Evolutionary conservation across 371 early-diverging fungal genomes (phyloP), one percentile per base, ranked within the genome.

Genomic region (Circinella minor): DNA sequence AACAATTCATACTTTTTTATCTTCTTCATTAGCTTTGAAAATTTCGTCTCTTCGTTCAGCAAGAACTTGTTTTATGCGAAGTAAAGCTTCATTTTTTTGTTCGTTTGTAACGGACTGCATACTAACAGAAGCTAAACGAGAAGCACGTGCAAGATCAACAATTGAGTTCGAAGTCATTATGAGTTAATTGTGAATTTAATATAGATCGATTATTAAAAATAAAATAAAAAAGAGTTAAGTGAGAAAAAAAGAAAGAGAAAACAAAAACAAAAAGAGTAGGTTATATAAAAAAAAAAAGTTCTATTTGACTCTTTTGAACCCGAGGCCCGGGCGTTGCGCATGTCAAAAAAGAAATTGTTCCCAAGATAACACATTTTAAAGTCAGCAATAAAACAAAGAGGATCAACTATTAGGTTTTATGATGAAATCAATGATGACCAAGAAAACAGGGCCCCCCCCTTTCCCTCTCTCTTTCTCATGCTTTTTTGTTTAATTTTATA

Each of bases 61-160:
- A 15, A 98, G 87, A n/a, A 88, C 88, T 61, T 88, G 76, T 63
- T 90, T 87, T 70, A 96, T 95, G 59, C 87, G 87, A 60, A 82
- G 72, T 20, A 98, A 86, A 14, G 94, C 94, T 27, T 86, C 84
- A 48, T 90, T 92, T 81, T 95, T 96, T 77, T 95, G 91, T 27
- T 83, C 80, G 43, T 88, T 78, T 38, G 90, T 86, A 17, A 93
- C 89, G 13, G 91, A 86, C 74, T 95, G 95, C 70, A 97, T 88
- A 66, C 81, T 75, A 71, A 90, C 93, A 70, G 96, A 91, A 20
- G 96, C 96, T 20, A 87, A 86, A 60, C 95, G 92, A 57, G 96
- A 91, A 57, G 86, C 76, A 71, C 86, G 84, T 36, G 93, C 95
- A 69, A 88, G 81, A 36, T 90, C 80, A n/a, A 80, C 72, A 69